Evolutionary conservation across 352 stramenopile species (phyloP), one percentile per base, ranked within the genome.

Genomic region (Phytopythium sindhum): DNA sequence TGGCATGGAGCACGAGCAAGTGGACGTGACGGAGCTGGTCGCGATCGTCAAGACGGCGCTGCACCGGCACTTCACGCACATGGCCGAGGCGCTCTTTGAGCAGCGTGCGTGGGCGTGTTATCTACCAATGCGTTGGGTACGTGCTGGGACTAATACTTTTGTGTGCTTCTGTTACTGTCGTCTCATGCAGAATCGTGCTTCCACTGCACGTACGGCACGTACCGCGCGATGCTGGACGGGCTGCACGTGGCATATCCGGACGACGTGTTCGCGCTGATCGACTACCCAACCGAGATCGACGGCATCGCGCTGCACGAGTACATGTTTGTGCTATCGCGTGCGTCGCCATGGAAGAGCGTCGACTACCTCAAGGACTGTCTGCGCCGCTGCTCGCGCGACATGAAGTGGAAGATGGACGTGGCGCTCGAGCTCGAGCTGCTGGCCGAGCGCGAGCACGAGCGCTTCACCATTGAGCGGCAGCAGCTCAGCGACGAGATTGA

Each of bases 311-410:
- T 95, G 53, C 81, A 90, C 63, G 84, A 92, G 44, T 90, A 80
- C 47, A 55, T 94, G 17, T 62, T 80, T 41, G 68, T 76, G 2
- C 61, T 95, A 24, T 78, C 80, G 15, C 75, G 57, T 6, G 74
- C 76, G 23, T 91, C 87, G 31, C 82, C 77, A 35, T 95, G 85
- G 85, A 80, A 79, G 12, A 95, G 87, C 69, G 70, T 95, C 39
- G 85, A 93, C 33, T 91, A 91, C 60, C 72, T 95, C 33, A 91
- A 91, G 47, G 80, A 92, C 57, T 91, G 78, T 66, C 59, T 95
- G 57, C 72, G 80, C 15, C 77, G 76, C 19, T 91, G 85, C 41
- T 93, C 84, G 19, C 77, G 87, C 7, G 87, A 93, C 64, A 72
- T 94, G 57, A 81, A 80, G 55, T 95, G 87, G 87, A 95, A 95